A percentile compares a stretch with the other conserved stretches of the same genome.
phyloP scores from a whole-genome alignment of 1,284 basidiomycete species.

The Cutaneotrichosporon sp. region DNA sequence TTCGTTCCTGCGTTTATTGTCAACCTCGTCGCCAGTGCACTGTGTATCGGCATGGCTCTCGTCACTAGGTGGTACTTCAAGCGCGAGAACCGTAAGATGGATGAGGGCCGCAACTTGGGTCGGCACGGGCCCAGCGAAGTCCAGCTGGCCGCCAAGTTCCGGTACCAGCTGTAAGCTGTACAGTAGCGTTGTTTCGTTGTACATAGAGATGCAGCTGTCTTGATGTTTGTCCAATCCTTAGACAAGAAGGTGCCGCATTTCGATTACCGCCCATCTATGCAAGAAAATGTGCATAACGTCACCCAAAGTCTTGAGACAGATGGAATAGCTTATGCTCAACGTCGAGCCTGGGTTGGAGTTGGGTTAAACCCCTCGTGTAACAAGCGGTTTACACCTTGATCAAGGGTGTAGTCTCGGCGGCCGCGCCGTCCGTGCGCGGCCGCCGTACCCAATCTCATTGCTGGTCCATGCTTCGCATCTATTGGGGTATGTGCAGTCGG shows the following conservation, averaged over 20 bases:
- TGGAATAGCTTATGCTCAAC: too few species aligned
- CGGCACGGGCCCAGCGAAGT: slow-evolving; percentile 36
- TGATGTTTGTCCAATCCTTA: too few species aligned
- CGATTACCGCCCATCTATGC: too few species aligned
- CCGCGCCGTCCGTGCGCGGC: too few species aligned
- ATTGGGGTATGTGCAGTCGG: background rate
- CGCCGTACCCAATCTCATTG: background rate
- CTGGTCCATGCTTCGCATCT: background rate
- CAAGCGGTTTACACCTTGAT: too few species aligned
- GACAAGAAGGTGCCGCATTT: too few species aligned
- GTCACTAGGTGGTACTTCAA: slow-evolving; percentile 37
- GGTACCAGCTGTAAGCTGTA: slow-evolving; percentile 46
- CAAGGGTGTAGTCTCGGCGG: background rate
- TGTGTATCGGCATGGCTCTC: slow-evolving; percentile 21
- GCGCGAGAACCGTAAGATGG: slow-evolving; percentile 44
- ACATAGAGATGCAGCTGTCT: background rate
- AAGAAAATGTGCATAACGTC: too few species aligned
- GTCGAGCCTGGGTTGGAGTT: too few species aligned
- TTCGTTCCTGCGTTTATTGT: slow-evolving; percentile 45
- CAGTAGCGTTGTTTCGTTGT: background rate
- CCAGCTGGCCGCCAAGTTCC: slow-evolving; percentile 42
- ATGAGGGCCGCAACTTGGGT: slow-evolving; percentile 39
- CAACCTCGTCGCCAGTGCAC: slow-evolving; percentile 21
- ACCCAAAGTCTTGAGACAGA: too few species aligned
- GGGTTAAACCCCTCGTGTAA: too few species aligned